Conservation (phyloP, 306 rosid genomes). For the Aeschynomene evenia region DNA sequence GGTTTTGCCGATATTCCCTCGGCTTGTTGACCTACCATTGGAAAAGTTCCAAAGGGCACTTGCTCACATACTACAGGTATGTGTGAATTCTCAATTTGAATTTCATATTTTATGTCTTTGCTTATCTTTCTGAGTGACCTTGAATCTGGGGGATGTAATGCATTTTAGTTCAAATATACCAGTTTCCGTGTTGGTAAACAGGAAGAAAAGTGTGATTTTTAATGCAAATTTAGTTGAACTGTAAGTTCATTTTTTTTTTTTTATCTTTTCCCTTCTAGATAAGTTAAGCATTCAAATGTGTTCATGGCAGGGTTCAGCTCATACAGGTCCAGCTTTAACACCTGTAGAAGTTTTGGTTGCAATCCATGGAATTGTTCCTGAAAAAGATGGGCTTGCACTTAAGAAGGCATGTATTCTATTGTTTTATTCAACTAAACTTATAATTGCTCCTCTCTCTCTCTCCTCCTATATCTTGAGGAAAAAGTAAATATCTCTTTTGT, state of each 20-base stretch:
- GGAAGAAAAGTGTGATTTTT: conserved; percentile 13
- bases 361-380: conserved; percentile 90
- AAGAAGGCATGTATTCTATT: conserved; percentile 65
- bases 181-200: conserved; percentile 21
- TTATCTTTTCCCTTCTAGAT: conserved; percentile 13
- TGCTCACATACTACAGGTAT: conserved; percentile 96
- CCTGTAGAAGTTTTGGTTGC: conserved; percentile 96
- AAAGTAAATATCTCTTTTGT: not conserved
- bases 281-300: conserved; percentile 24
- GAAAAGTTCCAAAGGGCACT: conserved; percentile 98
- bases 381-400: conserved; percentile 82
- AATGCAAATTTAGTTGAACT: not conserved
- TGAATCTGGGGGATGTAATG: not conserved
- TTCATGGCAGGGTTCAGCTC: conserved; percentile 92
- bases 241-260: not conserved
- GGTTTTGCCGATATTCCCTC: conserved; percentile 96
- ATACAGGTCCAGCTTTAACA: conserved; percentile 94
- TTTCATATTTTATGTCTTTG: conserved; percentile 14
- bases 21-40: conserved; percentile 83
- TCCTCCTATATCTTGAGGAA: not conserved
- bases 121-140: conserved; percentile 3
- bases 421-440: conserved; percentile 10
- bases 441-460: not conserved
- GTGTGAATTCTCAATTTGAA: conserved; percentile 28
- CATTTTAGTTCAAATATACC: not conserved